These are phyloP conservation scores for Aspergillus homomorphus DNA, from an alignment of 495 filamentous ascomycete species.

Conservation along the genomic window DNA sequence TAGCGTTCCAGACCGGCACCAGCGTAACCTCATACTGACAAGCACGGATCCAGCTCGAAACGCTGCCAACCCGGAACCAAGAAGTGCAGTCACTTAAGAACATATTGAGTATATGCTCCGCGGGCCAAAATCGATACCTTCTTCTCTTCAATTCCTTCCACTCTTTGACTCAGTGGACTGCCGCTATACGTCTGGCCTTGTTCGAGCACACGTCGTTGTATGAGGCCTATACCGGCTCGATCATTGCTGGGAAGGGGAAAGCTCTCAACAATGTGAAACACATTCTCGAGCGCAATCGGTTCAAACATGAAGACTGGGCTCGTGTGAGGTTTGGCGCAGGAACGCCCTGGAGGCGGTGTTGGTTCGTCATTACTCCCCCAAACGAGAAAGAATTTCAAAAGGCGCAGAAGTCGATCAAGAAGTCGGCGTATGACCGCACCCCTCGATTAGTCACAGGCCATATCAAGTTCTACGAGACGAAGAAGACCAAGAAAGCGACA, in stretches of 20 bases:
- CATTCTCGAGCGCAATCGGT: constrained; percentile 75
- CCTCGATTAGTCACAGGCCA: constrained; percentile 70
- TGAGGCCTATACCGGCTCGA: constrained; percentile 92
- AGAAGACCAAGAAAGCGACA: constrained; percentile 84
- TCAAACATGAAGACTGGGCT: constrained; percentile 88
- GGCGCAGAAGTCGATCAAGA: constrained; percentile 78
- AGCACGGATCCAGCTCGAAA: constrained; percentile 67
- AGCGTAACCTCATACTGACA: constrained; percentile 6
- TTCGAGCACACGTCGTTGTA: constrained; percentile 91
- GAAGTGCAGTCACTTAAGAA: constrained; percentile 81
- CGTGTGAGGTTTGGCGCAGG: constrained; percentile 94
- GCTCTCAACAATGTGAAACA: constrained; percentile 77
- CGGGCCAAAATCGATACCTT: constrained; percentile 90
- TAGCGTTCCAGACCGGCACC: not conserved
- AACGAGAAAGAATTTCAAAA: constrained; percentile 89
- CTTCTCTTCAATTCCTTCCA: constrained; percentile 94
- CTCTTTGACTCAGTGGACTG: constrained; percentile 93
- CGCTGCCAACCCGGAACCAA: constrained; percentile 72
- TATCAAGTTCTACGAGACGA: constrained; percentile 93
- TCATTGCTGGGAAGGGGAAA: constrained; percentile 94
- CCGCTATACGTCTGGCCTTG: constrained; percentile 90
- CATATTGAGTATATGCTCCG: constrained; percentile 91
- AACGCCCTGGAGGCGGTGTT: constrained; percentile 93
- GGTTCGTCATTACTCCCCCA: constrained; percentile 90
- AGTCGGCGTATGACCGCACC: constrained; percentile 72